These are phyloP conservation scores for Gossypium turneri DNA, from an alignment of 345 rosid species.

Conservation along the genomic window DNA sequence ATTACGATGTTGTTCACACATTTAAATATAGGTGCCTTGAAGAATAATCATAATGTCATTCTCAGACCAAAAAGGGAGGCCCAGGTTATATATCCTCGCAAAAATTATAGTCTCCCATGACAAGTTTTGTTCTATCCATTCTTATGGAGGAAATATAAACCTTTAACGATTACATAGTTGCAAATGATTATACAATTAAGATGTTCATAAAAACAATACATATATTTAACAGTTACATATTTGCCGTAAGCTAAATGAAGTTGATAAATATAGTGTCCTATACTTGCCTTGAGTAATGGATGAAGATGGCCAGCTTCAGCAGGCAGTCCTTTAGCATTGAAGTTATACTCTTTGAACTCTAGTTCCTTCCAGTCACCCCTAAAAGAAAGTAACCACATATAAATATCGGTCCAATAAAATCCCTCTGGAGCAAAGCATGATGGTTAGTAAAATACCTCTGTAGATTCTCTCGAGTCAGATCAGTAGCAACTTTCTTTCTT, in stretches of 20 bases:
- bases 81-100: background rate
- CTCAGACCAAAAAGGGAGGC: background rate
- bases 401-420: background rate
- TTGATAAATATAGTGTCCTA: background rate
- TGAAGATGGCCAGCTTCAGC: constrained; percentile 88
- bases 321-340: constrained; percentile 84
- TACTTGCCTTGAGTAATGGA: constrained; percentile 83
- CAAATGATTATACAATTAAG: background rate
- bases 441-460: constrained; percentile 47
- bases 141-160: background rate
- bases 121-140: background rate
- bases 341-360: constrained; percentile 90
- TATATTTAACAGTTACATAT: constrained; percentile 2
- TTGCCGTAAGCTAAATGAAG: background rate
- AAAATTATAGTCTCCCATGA: background rate
- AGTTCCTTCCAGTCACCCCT: constrained; percentile 87
- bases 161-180: background rate
- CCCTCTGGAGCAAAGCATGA: background rate
- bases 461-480: constrained; percentile 84
- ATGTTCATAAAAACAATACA: background rate
- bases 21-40: background rate
- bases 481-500: constrained; percentile 73
- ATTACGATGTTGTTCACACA: background rate
- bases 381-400: constrained; percentile 17
- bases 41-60: background rate